These are phyloP conservation scores for Mucor velutinosus DNA, from an alignment of 371 early-diverging fungal genomes.

Conservation along the genomic window DNA sequence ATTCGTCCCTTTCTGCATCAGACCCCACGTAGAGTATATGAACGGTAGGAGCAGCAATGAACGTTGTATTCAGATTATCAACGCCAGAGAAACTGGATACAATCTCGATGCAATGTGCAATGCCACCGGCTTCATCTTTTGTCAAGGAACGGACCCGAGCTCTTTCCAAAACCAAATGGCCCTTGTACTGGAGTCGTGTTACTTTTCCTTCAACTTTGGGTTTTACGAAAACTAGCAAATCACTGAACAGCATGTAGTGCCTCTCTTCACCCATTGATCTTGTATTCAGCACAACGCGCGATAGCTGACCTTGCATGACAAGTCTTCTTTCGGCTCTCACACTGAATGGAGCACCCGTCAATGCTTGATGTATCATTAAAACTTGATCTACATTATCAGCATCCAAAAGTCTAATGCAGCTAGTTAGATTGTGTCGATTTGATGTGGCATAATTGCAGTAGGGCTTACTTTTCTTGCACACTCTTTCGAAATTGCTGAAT, in stretches of 20 bases:
- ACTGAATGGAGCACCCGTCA: conserved; percentile 39
- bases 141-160: conserved; percentile 34
- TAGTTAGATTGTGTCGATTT: background rate
- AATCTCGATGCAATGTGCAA: conserved; percentile 41
- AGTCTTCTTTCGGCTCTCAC: conserved; percentile 43
- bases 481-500: conserved; percentile 28
- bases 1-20: conserved; percentile 30
- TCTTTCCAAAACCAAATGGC: conserved; percentile 38
- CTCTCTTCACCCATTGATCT: conserved; percentile 42
- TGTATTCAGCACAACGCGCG: conserved; percentile 25
- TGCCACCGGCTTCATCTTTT: conserved; percentile 42
- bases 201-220: conserved; percentile 28
- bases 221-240: conserved; percentile 40
- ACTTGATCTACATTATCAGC: conserved; percentile 50
- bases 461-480: conserved; percentile 35
- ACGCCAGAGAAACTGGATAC: conserved; percentile 40
- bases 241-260: conserved; percentile 43
- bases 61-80: conserved; percentile 43
- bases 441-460: background rate
- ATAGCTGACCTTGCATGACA: conserved; percentile 35
- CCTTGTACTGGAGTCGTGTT: conserved; percentile 44
- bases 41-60: conserved; percentile 33
- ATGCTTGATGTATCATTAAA: conserved; percentile 41
- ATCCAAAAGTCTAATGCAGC: conserved; percentile 30
- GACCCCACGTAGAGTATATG: conserved; percentile 34